phyloP scores from a whole-genome alignment of 2,329 filamentous ascomycete species.

The Alternaria sp. region DNA sequence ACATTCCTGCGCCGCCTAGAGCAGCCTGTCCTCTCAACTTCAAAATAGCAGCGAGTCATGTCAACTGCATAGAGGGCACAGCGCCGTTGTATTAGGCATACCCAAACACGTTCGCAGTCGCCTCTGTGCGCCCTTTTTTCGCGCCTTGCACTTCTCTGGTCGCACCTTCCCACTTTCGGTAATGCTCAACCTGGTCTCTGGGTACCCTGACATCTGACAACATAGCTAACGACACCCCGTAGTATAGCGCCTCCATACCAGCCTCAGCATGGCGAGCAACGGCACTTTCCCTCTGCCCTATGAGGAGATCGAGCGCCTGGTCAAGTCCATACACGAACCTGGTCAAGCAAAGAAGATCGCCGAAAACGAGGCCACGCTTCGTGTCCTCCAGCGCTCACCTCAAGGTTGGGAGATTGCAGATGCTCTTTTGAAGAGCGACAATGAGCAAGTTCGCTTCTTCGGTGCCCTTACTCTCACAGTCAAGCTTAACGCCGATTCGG shows the following conservation, averaged over 20 bases:
- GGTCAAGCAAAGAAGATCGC: conserved; percentile 56
- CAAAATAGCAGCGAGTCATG: conserved; percentile 4
- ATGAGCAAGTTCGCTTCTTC: conserved; percentile 86
- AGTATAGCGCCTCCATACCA: background rate
- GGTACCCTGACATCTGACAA: conserved; percentile 2
- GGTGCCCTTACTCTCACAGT: conserved; percentile 92
- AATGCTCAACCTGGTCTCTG: conserved; percentile 4
- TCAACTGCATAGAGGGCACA: background rate
- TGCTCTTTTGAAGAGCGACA: conserved; percentile 72
- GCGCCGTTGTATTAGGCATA: background rate
- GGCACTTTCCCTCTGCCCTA: conserved; percentile 39
- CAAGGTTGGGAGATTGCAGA: conserved; percentile 89
- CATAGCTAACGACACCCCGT: background rate
- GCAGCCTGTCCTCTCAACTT: background rate
- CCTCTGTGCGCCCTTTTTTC: background rate
- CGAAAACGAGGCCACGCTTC: conserved; percentile 76
- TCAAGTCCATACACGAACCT: conserved; percentile 62
- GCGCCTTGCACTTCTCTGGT: conserved; percentile 4
- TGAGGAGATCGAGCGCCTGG: conserved; percentile 54
- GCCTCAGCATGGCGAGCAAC: conserved; percentile 34
- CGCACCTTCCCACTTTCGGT: conserved; percentile 14
- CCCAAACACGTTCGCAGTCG: background rate
- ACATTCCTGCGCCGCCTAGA: conserved; percentile 1
- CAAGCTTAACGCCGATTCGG: conserved; percentile 91
- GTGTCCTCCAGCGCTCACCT: conserved; percentile 78